Evolutionary conservation across 2,329 filamentous ascomycete genomes (phyloP), one percentile per base, ranked within the genome.

Genomic region (Nemania serpens): DNA sequence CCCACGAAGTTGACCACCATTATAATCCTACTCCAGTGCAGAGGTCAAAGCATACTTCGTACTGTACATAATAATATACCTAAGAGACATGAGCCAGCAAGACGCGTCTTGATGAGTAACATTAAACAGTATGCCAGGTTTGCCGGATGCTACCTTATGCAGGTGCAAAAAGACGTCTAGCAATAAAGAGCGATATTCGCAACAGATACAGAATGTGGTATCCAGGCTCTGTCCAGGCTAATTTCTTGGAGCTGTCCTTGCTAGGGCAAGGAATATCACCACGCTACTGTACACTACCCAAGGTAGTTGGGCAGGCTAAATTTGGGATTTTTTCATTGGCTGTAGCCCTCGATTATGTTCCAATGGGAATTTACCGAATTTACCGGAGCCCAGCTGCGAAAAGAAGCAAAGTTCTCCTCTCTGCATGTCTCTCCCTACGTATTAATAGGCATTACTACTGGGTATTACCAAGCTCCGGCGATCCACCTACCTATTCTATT

Each of bases 361-460:
- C 65, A 68, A 70, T 65, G 22, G 41, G 42, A 61, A 36, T 41
- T 50, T 45, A 12, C 18, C 33, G 42, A 61, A 36, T 41, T 50
- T 45, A 12, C 18, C 33, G 42, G 37, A 49, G n/a, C 36, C 42
- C 39, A 10, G 45, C 33, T 55, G 39, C 54, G 54, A 53, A 52
- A 45, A 3, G 22, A 43, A n/a, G 36, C n/a, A 55, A 42, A 43
- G 29, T 55, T 52, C 25, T 42, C 53, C 59, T 63, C 58, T 66
- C 71, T 68, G 25, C 68, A 71, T 72, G 71, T 74, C 71, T 74
- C 68, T 71, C 70, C 70, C 55, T 72, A 70, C 13, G 12, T 5
- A 39, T 45, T 45, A 48, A 33, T 34, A 33, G 36, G 20, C 17
- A 17, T 53, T 48, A 34, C 18, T n/a, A n/a, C n/a, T n/a, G n/a